Conservation (phyloP, 768 basidiomycete species). For the Tricholoma sp. region DNA sequence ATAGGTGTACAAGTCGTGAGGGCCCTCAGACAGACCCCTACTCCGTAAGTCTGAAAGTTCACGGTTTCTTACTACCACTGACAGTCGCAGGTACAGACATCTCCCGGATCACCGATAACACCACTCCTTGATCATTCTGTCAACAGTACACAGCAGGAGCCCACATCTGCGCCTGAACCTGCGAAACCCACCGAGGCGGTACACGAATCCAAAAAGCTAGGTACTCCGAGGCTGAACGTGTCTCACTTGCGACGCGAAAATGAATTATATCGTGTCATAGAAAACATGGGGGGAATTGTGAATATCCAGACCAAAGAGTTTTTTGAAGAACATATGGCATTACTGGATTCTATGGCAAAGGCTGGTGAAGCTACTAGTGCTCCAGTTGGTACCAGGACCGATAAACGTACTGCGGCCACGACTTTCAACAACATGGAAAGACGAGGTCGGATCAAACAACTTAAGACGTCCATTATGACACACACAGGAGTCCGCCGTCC, state of each 20-base stretch:
- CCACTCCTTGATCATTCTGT: background rate
- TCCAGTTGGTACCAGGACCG: conserved; percentile 60
- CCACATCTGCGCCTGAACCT: background rate
- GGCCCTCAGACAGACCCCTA: background rate
- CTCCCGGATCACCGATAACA: background rate
- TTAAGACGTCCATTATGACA: conserved; percentile 59
- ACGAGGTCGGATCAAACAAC: conserved; percentile 62
- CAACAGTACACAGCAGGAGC: background rate
- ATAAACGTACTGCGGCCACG: conserved; percentile 64
- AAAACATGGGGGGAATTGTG: conserved; percentile 59
- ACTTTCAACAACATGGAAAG: conserved; percentile 59
- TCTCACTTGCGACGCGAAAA: conserved; percentile 78
- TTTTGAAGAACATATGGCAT: conserved; percentile 56
- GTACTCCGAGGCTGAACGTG: conserved; percentile 51
- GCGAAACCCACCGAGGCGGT: background rate
- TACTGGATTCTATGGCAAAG: conserved; percentile 52
- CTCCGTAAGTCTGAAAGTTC: background rate
- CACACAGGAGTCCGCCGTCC: conserved; percentile 55
- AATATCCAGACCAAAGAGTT: conserved; percentile 67
- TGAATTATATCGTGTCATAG: conserved; percentile 66
- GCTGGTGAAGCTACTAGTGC: conserved; percentile 69
- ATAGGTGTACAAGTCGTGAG: background rate
- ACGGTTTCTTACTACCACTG: background rate
- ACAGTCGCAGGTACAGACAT: background rate
- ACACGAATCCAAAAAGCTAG: background rate